A percentile compares a stretch with the other conserved stretches of the same genome.
Evolutionary conservation across 495 filamentous ascomycete species (phyloP).

Genomic region (Penicillium daleae): DNA sequence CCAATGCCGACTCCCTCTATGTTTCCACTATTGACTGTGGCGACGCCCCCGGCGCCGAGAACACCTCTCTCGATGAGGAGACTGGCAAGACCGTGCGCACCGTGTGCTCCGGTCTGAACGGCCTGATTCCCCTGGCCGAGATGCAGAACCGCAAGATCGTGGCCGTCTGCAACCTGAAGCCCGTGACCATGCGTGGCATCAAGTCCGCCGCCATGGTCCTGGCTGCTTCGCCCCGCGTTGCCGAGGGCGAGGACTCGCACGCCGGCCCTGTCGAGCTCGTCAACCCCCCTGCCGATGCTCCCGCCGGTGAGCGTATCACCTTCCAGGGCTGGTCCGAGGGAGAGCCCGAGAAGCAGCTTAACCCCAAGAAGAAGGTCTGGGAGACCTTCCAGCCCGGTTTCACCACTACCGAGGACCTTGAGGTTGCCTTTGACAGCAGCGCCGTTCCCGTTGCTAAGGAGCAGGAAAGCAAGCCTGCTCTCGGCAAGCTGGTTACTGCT

Average conservation of each 20-base stretch:
- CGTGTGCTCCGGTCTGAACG: slow-evolving; percentile 95
- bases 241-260: slow-evolving; percentile 81
- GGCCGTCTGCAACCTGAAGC: slow-evolving; percentile 95
- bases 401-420: slow-evolving; percentile 75
- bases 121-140: slow-evolving; percentile 85
- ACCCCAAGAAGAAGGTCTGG: slow-evolving; percentile 99
- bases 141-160: slow-evolving; percentile 97
- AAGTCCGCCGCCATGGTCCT: slow-evolving; percentile 96
- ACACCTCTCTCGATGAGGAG: slow-evolving; percentile 74
- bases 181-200: slow-evolving; percentile 97
- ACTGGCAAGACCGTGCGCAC: slow-evolving; percentile 89
- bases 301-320: slow-evolving; percentile 81
- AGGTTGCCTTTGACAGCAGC: slow-evolving; percentile 75
- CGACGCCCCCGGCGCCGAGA: slow-evolving; percentile 81
- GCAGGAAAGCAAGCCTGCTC: slow-evolving; percentile 62
- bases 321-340: slow-evolving; percentile 91
- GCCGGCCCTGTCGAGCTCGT: slow-evolving; percentile 93
- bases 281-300: slow-evolving; percentile 74
- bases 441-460: slow-evolving; percentile 63
- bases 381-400: slow-evolving; percentile 95
- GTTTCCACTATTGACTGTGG: slow-evolving; percentile 97
- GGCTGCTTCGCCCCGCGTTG: slow-evolving; percentile 80
- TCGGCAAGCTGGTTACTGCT: slow-evolving; percentile 71
- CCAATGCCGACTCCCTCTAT: slow-evolving; percentile 93
- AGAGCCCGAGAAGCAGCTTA: slow-evolving; percentile 88